Conservation (phyloP, 163 green algal genomes). For the Prototheca cutis region DNA sequence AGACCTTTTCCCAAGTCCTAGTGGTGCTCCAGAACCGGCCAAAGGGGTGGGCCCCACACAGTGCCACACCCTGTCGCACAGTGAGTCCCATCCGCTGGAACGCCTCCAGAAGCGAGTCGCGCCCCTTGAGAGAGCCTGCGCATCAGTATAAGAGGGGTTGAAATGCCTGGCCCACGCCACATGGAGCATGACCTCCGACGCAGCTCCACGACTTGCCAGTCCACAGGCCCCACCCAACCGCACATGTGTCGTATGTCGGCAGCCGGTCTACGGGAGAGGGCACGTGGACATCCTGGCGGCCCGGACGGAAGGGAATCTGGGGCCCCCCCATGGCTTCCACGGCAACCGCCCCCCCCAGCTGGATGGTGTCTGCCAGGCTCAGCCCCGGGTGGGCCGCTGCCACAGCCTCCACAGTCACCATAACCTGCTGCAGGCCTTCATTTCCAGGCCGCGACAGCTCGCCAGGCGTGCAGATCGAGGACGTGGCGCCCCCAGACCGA, state of each 20-base stretch:
- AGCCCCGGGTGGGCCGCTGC: neutral
- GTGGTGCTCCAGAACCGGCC: slow-evolving; percentile 4
- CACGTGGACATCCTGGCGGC: neutral
- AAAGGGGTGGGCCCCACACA: slow-evolving; percentile 4
- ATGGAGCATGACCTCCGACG: neutral
- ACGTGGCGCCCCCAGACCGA: slow-evolving; percentile 2
- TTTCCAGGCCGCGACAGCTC: slow-evolving; percentile 4
- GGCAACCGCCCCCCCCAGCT: slow-evolving; percentile 4
- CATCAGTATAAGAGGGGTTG: no score
- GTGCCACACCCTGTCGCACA: slow-evolving; percentile 4
- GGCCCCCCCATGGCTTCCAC: slow-evolving; percentile 5
- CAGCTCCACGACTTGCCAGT: neutral
- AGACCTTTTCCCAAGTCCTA: neutral
- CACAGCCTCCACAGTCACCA: neutral
- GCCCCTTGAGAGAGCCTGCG: neutral
- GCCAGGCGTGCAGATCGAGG: neutral
- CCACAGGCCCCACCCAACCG: neutral
- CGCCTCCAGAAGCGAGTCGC: neutral
- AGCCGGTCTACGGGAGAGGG: neutral
- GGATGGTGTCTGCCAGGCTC: neutral
- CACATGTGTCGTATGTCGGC: slow-evolving; percentile 3
- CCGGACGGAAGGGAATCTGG: neutral
- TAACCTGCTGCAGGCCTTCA: neutral
- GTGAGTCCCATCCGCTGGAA: neutral
- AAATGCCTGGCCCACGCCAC: no score